Evolutionary conservation across 2,329 filamentous ascomycete genomes (phyloP).

Genomic region (Neonectria faginata): DNA sequence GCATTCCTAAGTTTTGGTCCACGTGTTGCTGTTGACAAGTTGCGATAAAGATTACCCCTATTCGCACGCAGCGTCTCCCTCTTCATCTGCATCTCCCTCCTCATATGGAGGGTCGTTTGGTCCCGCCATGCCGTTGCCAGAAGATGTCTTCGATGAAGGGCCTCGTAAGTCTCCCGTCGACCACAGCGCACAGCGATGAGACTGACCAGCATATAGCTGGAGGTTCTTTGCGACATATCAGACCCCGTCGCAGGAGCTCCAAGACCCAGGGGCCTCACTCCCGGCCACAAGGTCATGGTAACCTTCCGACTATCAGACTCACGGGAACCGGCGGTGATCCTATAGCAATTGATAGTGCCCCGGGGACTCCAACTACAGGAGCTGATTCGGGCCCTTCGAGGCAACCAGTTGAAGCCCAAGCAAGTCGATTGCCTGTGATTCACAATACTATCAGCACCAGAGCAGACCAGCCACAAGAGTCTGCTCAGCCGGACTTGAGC

Average conservation of each 20-base stretch:
- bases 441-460: neutral
- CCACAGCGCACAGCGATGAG: neutral
- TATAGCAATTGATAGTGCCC: neutral
- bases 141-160: neutral
- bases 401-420: neutral
- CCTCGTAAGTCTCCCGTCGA: neutral
- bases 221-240: slow-evolving; percentile 12
- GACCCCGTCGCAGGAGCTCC: neutral
- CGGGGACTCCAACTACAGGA: neutral
- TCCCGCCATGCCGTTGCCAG: neutral
- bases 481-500: neutral
- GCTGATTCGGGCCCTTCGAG: neutral
- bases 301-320: neutral
- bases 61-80: neutral
- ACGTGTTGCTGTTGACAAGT: neutral
- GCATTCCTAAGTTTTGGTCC: neutral
- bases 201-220: neutral
- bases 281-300: too few species aligned
- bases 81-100: neutral
- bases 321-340: neutral
- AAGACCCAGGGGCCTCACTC: neutral
- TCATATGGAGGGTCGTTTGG: neutral
- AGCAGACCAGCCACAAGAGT: too few species aligned
- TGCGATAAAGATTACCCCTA: neutral
- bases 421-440: neutral